These are phyloP conservation scores for Acorus gramineus DNA, from an alignment of 106 monocot species.

Conservation along the genomic window DNA sequence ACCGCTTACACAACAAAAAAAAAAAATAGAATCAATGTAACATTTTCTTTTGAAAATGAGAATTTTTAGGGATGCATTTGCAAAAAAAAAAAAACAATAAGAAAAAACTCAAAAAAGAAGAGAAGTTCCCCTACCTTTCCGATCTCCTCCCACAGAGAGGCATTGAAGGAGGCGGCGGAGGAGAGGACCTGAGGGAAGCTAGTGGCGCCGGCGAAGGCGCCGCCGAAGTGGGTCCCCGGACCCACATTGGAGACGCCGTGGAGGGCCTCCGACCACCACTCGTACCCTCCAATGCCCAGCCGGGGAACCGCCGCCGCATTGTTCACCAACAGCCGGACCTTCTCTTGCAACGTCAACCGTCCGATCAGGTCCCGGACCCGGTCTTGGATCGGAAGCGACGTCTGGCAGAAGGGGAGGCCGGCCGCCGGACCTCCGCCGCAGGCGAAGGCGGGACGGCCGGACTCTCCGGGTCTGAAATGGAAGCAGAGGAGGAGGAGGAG, in stretches of 20 bases:
- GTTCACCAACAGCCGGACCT: conserved; percentile 43
- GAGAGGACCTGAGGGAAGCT: conserved; percentile 66
- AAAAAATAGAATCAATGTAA: too few species aligned
- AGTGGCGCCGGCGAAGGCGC: conserved; percentile 44
- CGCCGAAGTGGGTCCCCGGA: conserved; percentile 39
- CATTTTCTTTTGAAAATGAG: too few species aligned
- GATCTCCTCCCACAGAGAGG: conserved; percentile 44
- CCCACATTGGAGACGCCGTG: conserved; percentile 54
- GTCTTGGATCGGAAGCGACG: conserved; percentile 8
- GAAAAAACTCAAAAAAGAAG: neutral
- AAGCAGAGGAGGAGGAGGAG: conserved; percentile 7
- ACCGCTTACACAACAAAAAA: too few species aligned
- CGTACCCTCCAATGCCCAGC: conserved; percentile 37
- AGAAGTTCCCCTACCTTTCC: conserved; percentile 21
- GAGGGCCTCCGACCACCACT: conserved; percentile 80
- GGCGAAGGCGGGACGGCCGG: conserved; percentile 23
- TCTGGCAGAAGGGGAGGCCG: conserved; percentile 27
- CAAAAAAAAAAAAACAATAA: too few species aligned
- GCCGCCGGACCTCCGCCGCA: conserved; percentile 27
- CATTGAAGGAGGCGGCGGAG: conserved; percentile 56
- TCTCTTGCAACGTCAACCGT: conserved; percentile 35
- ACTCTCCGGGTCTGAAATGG: neutral
- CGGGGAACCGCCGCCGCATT: conserved; percentile 45
- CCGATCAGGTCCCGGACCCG: conserved; percentile 36
- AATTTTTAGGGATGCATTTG: too few species aligned